phyloP scores from a whole-genome alignment of 148 eudicot genomes.

The Diospyros lotus region DNA sequence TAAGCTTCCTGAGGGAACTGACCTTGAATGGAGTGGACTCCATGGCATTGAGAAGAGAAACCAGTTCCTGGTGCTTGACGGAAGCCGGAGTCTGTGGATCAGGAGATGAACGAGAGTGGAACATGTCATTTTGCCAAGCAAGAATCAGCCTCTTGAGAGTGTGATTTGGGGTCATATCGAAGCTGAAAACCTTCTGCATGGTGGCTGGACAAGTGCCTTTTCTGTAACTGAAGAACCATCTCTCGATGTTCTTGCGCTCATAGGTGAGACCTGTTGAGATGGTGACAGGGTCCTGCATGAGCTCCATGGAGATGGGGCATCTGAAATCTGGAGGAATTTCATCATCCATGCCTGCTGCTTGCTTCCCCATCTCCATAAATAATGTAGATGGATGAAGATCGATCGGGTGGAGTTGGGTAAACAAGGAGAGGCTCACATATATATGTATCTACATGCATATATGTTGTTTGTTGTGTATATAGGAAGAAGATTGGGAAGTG shows the following conservation, averaged over 20 bases:
- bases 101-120: not conserved
- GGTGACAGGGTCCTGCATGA: conserved; percentile 56
- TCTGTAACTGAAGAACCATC: conserved; percentile 35
- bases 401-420: not conserved
- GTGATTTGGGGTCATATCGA: conserved; percentile 39
- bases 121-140: conserved; percentile 22
- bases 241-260: conserved; percentile 44
- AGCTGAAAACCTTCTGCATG: conserved; percentile 28
- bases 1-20: conserved; percentile 29
- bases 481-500: conserved; percentile 9
- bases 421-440: not conserved
- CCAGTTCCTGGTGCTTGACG: conserved; percentile 28
- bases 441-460: not conserved
- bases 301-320: conserved; percentile 59
- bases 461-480: no score
- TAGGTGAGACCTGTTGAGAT: conserved; percentile 53
- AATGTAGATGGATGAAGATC: not conserved
- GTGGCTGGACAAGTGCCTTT: conserved; percentile 47
- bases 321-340: conserved; percentile 42
- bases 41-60: conserved; percentile 23
- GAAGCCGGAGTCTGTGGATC: conserved; percentile 1
- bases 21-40: conserved; percentile 46
- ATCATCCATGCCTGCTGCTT: conserved; percentile 27
- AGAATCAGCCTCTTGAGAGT: conserved; percentile 46
- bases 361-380: conserved; percentile 2